Evolutionary conservation across 768 basidiomycete species (phyloP).

Genomic region (Kwoniella bestiolae): DNA sequence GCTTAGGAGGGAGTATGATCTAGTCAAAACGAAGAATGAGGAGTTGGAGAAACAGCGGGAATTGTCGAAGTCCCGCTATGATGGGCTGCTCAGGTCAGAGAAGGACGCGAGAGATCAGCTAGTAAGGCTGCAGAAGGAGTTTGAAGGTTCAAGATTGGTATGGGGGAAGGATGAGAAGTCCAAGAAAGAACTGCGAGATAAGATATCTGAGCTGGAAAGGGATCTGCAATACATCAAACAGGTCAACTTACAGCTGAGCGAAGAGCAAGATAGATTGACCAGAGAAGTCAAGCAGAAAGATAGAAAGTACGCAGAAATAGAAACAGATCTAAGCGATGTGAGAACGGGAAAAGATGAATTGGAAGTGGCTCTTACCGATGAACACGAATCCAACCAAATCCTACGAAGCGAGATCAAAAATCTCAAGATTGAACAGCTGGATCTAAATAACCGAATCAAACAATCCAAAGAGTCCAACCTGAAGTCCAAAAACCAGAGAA

Average conservation of each 20-base stretch:
- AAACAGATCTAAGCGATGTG: background rate
- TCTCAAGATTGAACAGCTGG: background rate
- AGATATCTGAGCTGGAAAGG: background rate
- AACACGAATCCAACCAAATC: too few relatives aligned
- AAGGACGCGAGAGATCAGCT: background rate
- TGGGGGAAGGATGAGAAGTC: background rate
- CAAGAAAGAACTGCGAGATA: background rate
- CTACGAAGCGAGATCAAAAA: too few relatives aligned
- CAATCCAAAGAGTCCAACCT: too few relatives aligned
- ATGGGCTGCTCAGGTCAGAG: too few relatives aligned
- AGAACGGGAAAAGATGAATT: background rate
- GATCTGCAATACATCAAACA: background rate
- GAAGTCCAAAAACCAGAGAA: too few relatives aligned
- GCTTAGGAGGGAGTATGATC: background rate
- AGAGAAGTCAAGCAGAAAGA: slow-evolving; percentile 1
- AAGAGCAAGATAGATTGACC: background rate
- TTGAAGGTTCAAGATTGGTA: background rate
- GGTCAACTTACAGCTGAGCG: background rate
- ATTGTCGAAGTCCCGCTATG: too few relatives aligned
- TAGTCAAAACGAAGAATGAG: background rate
- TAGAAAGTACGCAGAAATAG: background rate
- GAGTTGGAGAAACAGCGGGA: background rate
- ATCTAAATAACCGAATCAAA: background rate
- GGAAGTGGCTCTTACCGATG: too few relatives aligned
- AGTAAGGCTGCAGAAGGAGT: too few relatives aligned